These are phyloP conservation scores for Colletotrichum noveboracense DNA, from an alignment of 2,329 filamentous ascomycete species.

Conservation along the genomic window DNA sequence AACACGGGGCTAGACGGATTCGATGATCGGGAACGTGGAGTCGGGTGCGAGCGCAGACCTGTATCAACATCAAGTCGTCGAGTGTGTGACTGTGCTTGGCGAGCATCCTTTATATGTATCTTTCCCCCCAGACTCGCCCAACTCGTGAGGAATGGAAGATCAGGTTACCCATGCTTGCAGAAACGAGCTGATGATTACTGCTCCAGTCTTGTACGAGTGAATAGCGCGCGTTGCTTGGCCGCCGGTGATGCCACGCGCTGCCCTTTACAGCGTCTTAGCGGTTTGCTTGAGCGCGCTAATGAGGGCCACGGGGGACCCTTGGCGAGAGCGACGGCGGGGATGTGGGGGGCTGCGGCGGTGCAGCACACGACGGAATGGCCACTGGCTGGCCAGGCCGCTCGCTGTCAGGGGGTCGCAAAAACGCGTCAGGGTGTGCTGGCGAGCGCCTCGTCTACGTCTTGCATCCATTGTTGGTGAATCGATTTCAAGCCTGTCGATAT, in stretches of 20 bases:
- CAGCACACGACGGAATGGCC: not conserved
- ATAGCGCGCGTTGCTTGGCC: not conserved
- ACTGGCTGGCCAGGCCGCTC: not conserved
- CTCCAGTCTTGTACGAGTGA: not conserved
- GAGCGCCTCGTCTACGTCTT: not conserved
- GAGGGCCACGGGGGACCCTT: constrained; percentile 3
- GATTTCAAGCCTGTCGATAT: not conserved
- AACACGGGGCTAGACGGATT: not conserved
- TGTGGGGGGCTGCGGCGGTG: constrained; percentile 5
- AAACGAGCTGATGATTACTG: not conserved
- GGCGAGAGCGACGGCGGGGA: not conserved
- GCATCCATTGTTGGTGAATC: not conserved
- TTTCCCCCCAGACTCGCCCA: not conserved
- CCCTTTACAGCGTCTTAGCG: not conserved
- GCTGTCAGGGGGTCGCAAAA: not conserved
- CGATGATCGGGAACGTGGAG: not conserved
- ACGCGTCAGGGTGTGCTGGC: not conserved
- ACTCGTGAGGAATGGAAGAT: not conserved
- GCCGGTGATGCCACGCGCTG: not conserved
- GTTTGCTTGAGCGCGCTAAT: not conserved
- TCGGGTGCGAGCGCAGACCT: not conserved
- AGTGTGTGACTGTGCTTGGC: not conserved
- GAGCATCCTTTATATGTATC: not conserved
- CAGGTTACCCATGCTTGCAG: constrained; percentile 16
- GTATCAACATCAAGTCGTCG: no score